Evolutionary conservation across 1,284 basidiomycete genomes (phyloP).

Genomic region (Microstroma glucosiphilum): DNA sequence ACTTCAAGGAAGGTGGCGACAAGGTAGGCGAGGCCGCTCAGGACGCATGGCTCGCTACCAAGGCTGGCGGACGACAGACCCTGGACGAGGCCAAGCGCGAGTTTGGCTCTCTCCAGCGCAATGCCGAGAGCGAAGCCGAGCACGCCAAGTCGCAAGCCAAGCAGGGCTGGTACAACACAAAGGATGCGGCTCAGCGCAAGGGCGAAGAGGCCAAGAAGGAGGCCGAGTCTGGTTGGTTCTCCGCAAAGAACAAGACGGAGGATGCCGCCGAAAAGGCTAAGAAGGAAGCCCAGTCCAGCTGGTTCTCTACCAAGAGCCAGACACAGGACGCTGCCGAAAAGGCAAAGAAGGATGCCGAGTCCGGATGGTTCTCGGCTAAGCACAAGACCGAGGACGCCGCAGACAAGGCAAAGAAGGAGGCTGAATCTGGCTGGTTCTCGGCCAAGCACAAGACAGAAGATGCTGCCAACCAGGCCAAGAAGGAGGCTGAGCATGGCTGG

Average conservation of each 20-base stretch:
- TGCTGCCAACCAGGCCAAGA: slow-evolving; percentile 1
- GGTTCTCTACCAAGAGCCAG: slow-evolving; percentile 3
- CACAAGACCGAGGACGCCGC: slow-evolving; percentile 14
- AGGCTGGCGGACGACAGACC: not conserved
- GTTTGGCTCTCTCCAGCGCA: not conserved
- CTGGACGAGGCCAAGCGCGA: not conserved
- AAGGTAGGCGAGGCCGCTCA: slow-evolving; percentile 9
- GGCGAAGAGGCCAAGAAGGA: slow-evolving; percentile 11
- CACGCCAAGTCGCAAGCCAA: slow-evolving; percentile 13
- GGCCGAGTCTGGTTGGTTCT: not conserved
- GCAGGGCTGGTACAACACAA: slow-evolving; percentile 13
- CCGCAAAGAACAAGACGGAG: not conserved
- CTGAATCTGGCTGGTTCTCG: too few species aligned
- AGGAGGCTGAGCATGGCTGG: slow-evolving; percentile 5
- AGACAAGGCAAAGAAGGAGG: slow-evolving; percentile 6
- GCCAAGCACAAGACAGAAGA: not conserved
- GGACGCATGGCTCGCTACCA: not conserved
- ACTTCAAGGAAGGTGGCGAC: slow-evolving; percentile 16
- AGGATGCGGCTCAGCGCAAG: slow-evolving; percentile 11
- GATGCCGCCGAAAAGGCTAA: not conserved
- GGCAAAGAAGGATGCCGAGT: slow-evolving; percentile 13
- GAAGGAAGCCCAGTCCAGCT: not conserved
- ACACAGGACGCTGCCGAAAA: not conserved
- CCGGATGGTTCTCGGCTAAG: slow-evolving; percentile 14
- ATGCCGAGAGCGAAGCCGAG: not conserved